phyloP scores from a whole-genome alignment of 371 early-diverging fungal species.

The Mortierella sp. region DNA sequence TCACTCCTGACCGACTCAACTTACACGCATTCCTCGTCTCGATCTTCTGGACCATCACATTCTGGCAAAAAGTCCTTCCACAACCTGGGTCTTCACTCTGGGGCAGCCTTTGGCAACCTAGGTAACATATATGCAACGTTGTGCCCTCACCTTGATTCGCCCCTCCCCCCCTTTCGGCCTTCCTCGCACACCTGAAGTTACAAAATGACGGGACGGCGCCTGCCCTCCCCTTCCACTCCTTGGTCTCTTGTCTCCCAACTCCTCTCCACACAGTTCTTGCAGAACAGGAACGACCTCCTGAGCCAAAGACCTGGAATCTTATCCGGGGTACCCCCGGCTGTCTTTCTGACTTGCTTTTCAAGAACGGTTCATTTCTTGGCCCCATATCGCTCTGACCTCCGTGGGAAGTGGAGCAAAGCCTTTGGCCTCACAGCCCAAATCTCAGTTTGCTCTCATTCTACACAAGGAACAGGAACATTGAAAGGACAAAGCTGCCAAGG shows the following conservation, averaged over 20 bases:
- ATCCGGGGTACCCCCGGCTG: no score
- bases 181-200: neutral
- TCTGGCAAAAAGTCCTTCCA: constrained; percentile 19
- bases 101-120: constrained; percentile 72
- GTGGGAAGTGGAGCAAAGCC: no score
- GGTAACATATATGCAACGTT: constrained; percentile 53
- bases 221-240: neutral
- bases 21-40: neutral
- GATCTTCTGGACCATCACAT: constrained; percentile 1
- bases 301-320: no score
- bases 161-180: constrained; percentile 1
- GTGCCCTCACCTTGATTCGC: neutral
- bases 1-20: neutral
- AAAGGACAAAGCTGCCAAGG: no score
- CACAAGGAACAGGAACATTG: neutral
- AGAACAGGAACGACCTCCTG: no score
- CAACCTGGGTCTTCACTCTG: constrained; percentile 70
- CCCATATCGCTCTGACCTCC: no score
- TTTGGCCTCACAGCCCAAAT: neutral
- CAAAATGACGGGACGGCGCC: no score
- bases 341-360: no score
- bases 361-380: no score
- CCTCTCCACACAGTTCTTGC: neutral
- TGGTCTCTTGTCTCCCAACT: neutral
- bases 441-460: constrained; percentile 6